A percentile compares a stretch with the other conserved stretches of the same genome.
Conservation (phyloP, 2,329 filamentous ascomycete species). For the Penicillium sp. region DNA sequence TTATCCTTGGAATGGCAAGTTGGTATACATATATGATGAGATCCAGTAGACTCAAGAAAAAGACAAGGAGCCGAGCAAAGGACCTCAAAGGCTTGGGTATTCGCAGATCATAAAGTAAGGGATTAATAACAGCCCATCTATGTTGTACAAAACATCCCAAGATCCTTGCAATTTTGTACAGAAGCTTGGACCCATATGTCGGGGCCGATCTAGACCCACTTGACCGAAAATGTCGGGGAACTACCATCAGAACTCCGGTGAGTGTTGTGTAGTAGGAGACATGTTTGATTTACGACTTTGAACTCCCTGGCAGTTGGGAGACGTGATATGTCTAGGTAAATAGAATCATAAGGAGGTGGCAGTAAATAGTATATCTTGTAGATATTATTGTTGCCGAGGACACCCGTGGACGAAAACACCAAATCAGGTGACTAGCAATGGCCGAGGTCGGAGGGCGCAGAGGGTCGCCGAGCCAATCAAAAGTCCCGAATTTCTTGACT, state of each 20-base stretch:
- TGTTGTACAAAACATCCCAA: not conserved
- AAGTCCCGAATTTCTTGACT: slow-evolving; percentile 25
- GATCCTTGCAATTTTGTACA: not conserved
- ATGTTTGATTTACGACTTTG: not conserved
- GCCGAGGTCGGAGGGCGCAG: slow-evolving; percentile 34
- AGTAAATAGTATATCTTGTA: not conserved
- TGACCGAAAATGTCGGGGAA: not conserved
- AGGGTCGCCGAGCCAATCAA: slow-evolving; percentile 25
- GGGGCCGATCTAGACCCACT: slow-evolving; percentile 7
- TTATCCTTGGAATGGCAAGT: not conserved
- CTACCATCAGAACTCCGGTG: not conserved
- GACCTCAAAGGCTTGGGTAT: too few species aligned
- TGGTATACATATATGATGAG: not conserved
- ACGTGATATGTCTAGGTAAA: not conserved
- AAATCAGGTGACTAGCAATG: slow-evolving; percentile 17
- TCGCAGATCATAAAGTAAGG: not conserved
- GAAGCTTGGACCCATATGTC: slow-evolving; percentile 2
- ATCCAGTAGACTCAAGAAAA: not conserved
- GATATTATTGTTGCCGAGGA: not conserved
- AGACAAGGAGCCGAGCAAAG: not conserved
- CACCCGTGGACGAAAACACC: slow-evolving; percentile 1
- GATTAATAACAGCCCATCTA: not conserved
- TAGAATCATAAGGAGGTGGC: not conserved
- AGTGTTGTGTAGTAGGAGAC: too few species aligned
- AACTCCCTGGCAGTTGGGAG: not conserved